phyloP scores from a whole-genome alignment of 441 rosid genomes.

The Pelargonium australe region DNA sequence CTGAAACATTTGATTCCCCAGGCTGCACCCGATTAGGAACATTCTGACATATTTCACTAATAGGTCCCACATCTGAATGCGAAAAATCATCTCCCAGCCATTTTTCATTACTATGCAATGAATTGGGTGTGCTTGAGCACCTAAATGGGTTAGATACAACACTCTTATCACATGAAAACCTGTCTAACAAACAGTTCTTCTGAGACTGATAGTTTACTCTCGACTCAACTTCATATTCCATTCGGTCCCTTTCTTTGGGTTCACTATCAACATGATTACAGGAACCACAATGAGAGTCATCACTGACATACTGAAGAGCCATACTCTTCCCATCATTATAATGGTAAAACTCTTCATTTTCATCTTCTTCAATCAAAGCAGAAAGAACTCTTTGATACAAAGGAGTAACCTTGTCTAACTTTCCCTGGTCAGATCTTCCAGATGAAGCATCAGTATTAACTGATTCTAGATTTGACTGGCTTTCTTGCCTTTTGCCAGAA shows the following conservation, averaged over 20 bases:
- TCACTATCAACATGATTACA: slow-evolving; percentile 61
- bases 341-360: slow-evolving; percentile 46
- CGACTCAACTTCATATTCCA: slow-evolving; percentile 75
- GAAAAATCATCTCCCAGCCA: slow-evolving; percentile 54
- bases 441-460: slow-evolving; percentile 33
- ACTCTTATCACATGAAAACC: slow-evolving; percentile 56
- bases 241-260: slow-evolving; percentile 61
- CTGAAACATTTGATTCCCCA: slow-evolving; percentile 31
- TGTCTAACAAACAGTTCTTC: slow-evolving; percentile 45
- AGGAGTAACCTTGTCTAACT: slow-evolving; percentile 55
- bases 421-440: slow-evolving; percentile 46
- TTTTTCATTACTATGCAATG: slow-evolving; percentile 18
- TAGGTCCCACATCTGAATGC: slow-evolving; percentile 46
- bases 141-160: slow-evolving; percentile 39
- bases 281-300: slow-evolving; percentile 78
- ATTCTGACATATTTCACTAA: slow-evolving; percentile 26
- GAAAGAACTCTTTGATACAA: slow-evolving; percentile 85
- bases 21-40: slow-evolving; percentile 34
- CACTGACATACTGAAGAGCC: slow-evolving; percentile 68
- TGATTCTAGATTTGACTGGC: slow-evolving; percentile 27
- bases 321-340: slow-evolving; percentile 51
- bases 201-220: slow-evolving; percentile 52
- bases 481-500: slow-evolving; percentile 33
- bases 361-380: slow-evolving; percentile 93
- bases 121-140: slow-evolving; percentile 39